Evolutionary conservation across 1,139 yeast species (phyloP), one percentile per base, ranked within the genome.

Genomic region (Candida dubliniensis): DNA sequence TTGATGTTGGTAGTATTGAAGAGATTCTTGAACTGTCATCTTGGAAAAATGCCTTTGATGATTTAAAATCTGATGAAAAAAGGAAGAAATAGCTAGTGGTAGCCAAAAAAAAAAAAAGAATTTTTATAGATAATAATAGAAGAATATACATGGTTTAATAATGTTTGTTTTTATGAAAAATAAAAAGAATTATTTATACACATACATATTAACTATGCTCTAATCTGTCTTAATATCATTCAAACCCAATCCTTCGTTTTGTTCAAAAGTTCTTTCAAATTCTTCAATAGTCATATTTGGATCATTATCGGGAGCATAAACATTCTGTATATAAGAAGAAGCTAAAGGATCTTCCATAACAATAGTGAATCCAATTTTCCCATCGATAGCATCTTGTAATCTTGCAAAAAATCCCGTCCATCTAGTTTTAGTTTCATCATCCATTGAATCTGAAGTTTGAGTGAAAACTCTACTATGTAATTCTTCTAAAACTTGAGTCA

Each of bases 221-320:
- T 61, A 67, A 42, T 67, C 73, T 40, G 76, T 65, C 46, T 69
- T 64, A 83, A 93, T 90, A 61, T 91, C 96, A 57, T 81, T 81
- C 61, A 95, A 74, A 27, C 99, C 99, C 55, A 93, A 78, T 43
- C 85, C 93, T 60, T 95, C 99, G 60, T 93, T 90, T 66, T 91
- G 96, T 53, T 84, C 85, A 42, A 74, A 71, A 6, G 96, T 83
- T 72, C 99, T 84, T 53, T 89, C 96, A 57, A 82, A 88, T 49
- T 91, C 96, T 66, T 86, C 96, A 52, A 87, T 79, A 32, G 65
- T 75, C 98, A 95, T 93, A 63, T 91, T 89, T 53, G 99, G 99
- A 69, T 95, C 99, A 36, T 80, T 80, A 65, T 95, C 99, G 18
- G 99, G 99, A 31, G 99, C 99, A 61, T 90, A 95, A 9, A 91